A percentile compares a stretch with the other conserved stretches of the same genome.
These are phyloP conservation scores for Trametes sanguinea DNA, from an alignment of 768 basidiomycete species.

Conservation along the genomic window DNA sequence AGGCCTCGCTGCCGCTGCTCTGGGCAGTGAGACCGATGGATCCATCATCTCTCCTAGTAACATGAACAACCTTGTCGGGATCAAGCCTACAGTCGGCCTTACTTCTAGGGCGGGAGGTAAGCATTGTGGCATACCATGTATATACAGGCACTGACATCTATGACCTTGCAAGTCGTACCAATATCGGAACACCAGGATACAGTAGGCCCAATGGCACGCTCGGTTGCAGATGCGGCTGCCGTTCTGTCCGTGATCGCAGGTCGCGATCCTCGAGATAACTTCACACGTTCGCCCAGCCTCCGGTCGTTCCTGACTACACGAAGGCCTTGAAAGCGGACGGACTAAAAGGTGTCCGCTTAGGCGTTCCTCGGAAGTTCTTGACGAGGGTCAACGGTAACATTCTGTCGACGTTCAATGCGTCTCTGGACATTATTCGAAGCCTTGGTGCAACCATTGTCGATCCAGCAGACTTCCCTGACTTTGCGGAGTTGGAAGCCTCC, in stretches of 20 bases:
- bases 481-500: conserved; percentile 47
- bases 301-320: conserved; percentile 53
- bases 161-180: conserved; percentile 41
- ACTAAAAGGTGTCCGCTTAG: conserved; percentile 47
- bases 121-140: neutral
- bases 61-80: conserved; percentile 43
- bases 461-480: conserved; percentile 61
- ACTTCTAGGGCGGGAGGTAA: conserved; percentile 39
- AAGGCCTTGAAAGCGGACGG: conserved; percentile 51
- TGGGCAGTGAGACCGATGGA: conserved; percentile 54
- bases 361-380: conserved; percentile 44
- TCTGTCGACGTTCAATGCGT: conserved; percentile 41
- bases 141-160: no score
- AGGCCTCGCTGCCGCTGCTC: conserved; percentile 44
- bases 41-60: conserved; percentile 47
- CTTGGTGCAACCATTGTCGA: conserved; percentile 58
- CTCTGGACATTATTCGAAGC: conserved; percentile 38
- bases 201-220: conserved; percentile 40
- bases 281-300: conserved; percentile 48
- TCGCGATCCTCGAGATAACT: conserved; percentile 43
- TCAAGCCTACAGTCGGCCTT: conserved; percentile 41
- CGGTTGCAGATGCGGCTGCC: conserved; percentile 37
- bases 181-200: conserved; percentile 43
- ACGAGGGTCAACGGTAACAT: conserved; percentile 53
- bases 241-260: conserved; percentile 46